Percentiles rank a stretch among this genome's conserved stretches.
Conservation (phyloP, 2,329 filamentous ascomycete genomes). For the Ophiostoma sp. region DNA sequence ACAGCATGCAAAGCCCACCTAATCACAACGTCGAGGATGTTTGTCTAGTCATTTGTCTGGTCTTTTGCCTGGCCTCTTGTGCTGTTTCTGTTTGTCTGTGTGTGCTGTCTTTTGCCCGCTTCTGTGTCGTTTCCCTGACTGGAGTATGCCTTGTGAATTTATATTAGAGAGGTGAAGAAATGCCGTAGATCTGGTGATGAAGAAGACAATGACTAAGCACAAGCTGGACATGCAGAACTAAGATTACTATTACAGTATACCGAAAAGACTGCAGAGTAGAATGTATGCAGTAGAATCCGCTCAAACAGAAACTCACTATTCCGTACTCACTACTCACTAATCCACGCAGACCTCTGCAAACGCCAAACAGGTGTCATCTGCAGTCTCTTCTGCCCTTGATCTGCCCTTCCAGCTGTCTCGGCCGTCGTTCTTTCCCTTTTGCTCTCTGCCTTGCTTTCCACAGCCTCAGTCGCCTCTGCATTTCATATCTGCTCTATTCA, state of each 20-base stretch:
- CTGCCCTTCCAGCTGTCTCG: neutral
- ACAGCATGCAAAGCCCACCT: constrained; percentile 12
- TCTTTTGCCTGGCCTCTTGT: neutral
- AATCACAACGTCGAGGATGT: neutral
- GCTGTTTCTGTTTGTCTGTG: too few species aligned
- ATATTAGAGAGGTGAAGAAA: too few species aligned
- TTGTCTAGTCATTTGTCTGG: neutral
- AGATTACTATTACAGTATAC: too few species aligned
- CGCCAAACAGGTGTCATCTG: neutral
- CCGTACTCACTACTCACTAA: neutral
- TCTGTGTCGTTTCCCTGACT: too few species aligned
- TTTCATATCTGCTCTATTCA: neutral
- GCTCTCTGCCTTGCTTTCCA: neutral
- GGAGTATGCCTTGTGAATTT: neutral
- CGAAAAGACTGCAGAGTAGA: too few species aligned
- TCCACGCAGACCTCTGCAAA: too few species aligned
- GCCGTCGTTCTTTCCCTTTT: neutral
- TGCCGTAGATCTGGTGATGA: too few species aligned
- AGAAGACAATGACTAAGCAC: too few species aligned
- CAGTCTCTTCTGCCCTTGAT: neutral
- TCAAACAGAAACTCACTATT: neutral
- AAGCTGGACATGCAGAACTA: too few species aligned
- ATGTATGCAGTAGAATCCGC: neutral
- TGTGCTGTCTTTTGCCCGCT: too few species aligned
- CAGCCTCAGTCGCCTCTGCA: neutral